Conservation (phyloP, 306 rosid genomes). For the Lithocarpus polystachyus region DNA sequence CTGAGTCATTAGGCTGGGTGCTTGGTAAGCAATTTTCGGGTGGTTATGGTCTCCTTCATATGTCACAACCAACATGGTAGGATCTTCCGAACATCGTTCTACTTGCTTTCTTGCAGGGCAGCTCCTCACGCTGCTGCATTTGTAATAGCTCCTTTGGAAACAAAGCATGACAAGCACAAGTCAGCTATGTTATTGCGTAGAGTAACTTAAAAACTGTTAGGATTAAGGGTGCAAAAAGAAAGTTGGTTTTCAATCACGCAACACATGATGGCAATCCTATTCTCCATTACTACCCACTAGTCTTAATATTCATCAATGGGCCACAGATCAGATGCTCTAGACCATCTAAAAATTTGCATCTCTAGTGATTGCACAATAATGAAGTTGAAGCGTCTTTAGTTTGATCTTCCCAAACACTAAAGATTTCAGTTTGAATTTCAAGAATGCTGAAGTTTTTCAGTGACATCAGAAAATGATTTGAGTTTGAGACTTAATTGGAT, state of each 20-base stretch:
- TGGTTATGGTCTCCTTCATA: constrained; percentile 27
- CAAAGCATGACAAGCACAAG: background rate
- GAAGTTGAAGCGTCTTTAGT: too few relatives aligned
- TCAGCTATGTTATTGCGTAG: background rate
- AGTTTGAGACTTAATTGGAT: too few relatives aligned
- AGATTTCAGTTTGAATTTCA: too few relatives aligned
- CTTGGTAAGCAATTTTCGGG: constrained; percentile 10
- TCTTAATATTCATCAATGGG: too few relatives aligned
- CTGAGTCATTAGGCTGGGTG: constrained; percentile 5
- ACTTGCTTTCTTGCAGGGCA: constrained; percentile 30
- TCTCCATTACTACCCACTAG: too few relatives aligned
- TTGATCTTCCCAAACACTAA: too few relatives aligned
- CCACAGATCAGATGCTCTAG: too few relatives aligned
- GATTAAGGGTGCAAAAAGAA: background rate
- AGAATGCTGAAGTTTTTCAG: too few relatives aligned
- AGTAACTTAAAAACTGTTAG: background rate
- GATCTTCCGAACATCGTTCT: constrained; percentile 24
- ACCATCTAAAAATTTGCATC: too few relatives aligned
- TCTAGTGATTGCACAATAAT: too few relatives aligned
- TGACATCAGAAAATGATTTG: too few relatives aligned
- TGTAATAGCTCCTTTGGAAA: constrained; percentile 23
- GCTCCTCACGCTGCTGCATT: constrained; percentile 22
- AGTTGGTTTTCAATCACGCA: background rate
- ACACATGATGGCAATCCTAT: background rate
- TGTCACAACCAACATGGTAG: constrained; percentile 22